These are phyloP conservation scores for Sclerotinia borealis DNA, from an alignment of 2,329 filamentous ascomycete genomes.

Conservation along the genomic window DNA sequence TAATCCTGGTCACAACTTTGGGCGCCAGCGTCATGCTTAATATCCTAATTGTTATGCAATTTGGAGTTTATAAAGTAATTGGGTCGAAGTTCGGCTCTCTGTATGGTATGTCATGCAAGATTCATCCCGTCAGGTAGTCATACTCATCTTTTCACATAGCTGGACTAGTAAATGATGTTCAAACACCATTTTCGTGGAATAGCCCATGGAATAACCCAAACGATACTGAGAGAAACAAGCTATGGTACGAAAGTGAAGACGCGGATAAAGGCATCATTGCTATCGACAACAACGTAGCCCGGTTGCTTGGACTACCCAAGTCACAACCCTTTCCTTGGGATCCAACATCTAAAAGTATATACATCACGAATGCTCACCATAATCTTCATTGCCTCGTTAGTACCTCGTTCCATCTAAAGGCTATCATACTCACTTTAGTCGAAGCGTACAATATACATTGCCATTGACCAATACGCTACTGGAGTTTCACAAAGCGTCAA, in stretches of 20 bases:
- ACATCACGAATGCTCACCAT: background rate
- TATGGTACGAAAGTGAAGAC: background rate
- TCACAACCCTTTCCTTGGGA: slow-evolving; percentile 3
- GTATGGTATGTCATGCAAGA: no score
- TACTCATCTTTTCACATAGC: no score
- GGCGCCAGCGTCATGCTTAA: no score
- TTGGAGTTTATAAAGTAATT: no score
- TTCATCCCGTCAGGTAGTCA: no score
- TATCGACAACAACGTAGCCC: background rate
- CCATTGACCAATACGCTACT: background rate
- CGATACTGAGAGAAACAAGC: background rate
- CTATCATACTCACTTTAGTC: background rate
- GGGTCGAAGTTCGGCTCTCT: no score
- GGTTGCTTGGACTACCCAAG: background rate
- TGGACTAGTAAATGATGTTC: background rate
- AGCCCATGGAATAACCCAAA: background rate
- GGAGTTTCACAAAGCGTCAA: background rate
- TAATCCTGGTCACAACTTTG: no score
- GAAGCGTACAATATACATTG: background rate
- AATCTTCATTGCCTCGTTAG: slow-evolving; percentile 1
- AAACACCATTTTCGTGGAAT: background rate
- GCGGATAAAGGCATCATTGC: background rate
- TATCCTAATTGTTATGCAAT: no score
- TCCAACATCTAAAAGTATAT: background rate
- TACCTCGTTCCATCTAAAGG: background rate